phyloP scores from a whole-genome alignment of 192 early-diverging fungal species.

The Chytriomyces sp. region DNA sequence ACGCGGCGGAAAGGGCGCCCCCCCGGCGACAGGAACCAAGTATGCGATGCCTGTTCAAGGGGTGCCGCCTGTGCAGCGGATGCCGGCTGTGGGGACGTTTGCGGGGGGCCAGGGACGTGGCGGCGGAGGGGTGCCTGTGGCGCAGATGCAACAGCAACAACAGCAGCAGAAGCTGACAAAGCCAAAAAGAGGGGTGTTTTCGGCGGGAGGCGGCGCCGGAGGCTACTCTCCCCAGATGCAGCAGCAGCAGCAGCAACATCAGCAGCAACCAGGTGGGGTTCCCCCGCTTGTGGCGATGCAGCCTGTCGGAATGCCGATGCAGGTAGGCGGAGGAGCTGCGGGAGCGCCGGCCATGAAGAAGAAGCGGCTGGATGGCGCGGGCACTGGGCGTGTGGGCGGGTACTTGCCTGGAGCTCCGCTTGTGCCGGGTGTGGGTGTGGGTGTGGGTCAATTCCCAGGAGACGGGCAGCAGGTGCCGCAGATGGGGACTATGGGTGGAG shows the following conservation, averaged over 20 bases:
- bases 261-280: conserved; percentile 3
- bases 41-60: background rate
- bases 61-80: background rate
- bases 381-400: background rate
- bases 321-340: too few species aligned
- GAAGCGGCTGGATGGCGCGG: conserved; percentile 28
- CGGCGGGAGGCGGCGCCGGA: background rate
- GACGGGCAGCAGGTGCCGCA: background rate
- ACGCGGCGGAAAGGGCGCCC: background rate
- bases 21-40: background rate
- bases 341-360: conserved; percentile 36
- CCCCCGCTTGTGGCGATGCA: too few species aligned
- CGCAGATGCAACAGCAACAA: background rate
- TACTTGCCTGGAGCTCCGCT: conserved; percentile 17
- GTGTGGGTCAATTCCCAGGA: conserved; percentile 1
- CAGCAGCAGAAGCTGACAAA: background rate
- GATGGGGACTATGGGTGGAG: too few species aligned
- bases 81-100: background rate
- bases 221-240: background rate
- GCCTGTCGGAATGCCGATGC: too few species aligned
- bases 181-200: background rate
- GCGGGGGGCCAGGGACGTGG: background rate
- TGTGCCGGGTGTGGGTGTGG: background rate
- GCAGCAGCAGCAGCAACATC: background rate
- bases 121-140: background rate